Evolutionary conservation across 768 basidiomycete species (phyloP).

Genomic region (Kockovaella imperatae): DNA sequence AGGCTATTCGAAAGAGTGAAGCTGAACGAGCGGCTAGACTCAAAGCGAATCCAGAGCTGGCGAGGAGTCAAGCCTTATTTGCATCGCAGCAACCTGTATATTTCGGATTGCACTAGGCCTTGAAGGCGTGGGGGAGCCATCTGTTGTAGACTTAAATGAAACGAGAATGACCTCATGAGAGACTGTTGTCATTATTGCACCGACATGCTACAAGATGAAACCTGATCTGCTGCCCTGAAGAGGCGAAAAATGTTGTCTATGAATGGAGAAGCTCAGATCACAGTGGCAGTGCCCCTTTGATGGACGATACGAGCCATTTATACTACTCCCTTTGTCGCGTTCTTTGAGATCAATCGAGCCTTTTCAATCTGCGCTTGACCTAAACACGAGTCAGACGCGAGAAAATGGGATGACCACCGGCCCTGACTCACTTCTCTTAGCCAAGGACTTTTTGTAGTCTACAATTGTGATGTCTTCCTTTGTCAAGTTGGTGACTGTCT

Average conservation of each 20-base stretch:
- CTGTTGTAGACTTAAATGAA: too few relatives aligned
- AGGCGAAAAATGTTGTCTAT: background rate
- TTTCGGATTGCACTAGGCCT: background rate
- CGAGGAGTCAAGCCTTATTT: background rate
- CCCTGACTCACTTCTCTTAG: slow-evolving; percentile 61
- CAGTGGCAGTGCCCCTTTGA: background rate
- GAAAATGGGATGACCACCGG: slow-evolving; percentile 3
- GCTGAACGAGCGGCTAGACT: background rate
- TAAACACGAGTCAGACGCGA: slow-evolving; percentile 33
- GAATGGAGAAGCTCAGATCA: background rate
- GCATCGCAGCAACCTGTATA: background rate
- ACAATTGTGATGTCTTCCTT: slow-evolving; percentile 83
- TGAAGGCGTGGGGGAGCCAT: too few relatives aligned
- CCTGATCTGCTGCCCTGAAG: background rate
- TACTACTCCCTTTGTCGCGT: slow-evolving; percentile 47
- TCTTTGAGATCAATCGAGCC: slow-evolving; percentile 86
- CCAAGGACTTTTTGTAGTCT: slow-evolving; percentile 78
- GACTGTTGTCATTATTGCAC: background rate
- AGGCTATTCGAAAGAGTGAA: background rate
- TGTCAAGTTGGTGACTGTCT: slow-evolving; percentile 84
- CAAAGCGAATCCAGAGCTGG: background rate
- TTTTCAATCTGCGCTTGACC: slow-evolving; percentile 83
- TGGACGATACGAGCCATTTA: too few relatives aligned
- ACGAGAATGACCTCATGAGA: too few relatives aligned
- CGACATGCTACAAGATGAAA: background rate